Base-by-base conservation (phyloP, 2,329 filamentous ascomycete genomes). In the Pestalotiopsis fici region DNA sequence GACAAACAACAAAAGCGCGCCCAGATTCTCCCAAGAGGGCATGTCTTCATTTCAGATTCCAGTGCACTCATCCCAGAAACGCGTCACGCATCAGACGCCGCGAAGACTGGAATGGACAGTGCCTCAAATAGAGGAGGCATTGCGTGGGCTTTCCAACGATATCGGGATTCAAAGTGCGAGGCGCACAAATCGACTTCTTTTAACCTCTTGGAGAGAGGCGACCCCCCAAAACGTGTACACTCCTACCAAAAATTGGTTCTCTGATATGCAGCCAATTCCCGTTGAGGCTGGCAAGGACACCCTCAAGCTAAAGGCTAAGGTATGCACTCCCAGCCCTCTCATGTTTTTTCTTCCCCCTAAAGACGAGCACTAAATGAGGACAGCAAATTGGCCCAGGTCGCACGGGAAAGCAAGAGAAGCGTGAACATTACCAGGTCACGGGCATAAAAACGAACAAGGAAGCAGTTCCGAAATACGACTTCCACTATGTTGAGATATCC, bases 401-500 rank as follows among this genome's bases (percentile, higher is more conserved):
- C 66, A 72, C 75, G 74, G 76, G 77, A 39, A 85, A 83, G 70
- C 81, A 80, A 70, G 83, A 85, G 65, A 81, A 81, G 65, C 79
- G 79, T 66, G 81, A 83, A 66, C 77, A 80, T 27, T 81, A 82
- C 68, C 71, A 74, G 2, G 80, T 85, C 4, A 72, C 80, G n/a
- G 78, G 82, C 70, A 82, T 87, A 69, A 83, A 83, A 70, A 84
- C 86, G 2, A 79, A 84, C 66, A 82, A 81, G 69, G 80, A 84
- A 23, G 80, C 83, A n/a, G 87, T 88, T 9, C 87, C 87, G n/a
- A 78, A 79, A 28, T 90, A 89, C 72, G 80, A 84, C 35, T 89
- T 88, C 70, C 87, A 89, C 71, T 86, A 89, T 67, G 85, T 89
- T 47, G 85, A 88, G 72, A 87, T 89, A 64, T 82, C 80, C 73